phyloP scores from a whole-genome alignment of 306 rosid genomes.

The Abrus precatorius region DNA sequence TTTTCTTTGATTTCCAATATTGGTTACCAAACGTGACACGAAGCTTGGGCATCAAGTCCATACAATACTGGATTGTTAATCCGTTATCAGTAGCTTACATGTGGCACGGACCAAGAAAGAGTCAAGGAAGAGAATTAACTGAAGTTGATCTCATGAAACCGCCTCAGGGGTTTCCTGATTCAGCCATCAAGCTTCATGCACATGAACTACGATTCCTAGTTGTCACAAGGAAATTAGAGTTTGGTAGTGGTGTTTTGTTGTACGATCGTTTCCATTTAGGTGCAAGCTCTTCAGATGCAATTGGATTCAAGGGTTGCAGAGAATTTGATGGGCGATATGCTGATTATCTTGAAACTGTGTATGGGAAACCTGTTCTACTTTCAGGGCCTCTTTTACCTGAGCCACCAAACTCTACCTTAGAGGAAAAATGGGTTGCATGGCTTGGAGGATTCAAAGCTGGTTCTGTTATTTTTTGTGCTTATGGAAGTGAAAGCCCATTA shows the following conservation, averaged over 20 bases:
- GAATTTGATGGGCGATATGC: constrained; percentile 39
- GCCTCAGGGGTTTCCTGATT: constrained; percentile 34
- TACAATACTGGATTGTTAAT: background rate
- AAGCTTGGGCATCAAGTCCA: constrained; percentile 42
- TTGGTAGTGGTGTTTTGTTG: constrained; percentile 33
- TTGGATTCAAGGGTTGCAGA: constrained; percentile 46
- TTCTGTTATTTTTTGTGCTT: constrained; percentile 43
- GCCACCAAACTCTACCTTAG: background rate
- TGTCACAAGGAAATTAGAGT: constrained; percentile 1
- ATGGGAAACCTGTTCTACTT: constrained; percentile 32
- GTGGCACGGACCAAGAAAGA: background rate
- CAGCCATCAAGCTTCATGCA: constrained; percentile 14
- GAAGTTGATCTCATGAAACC: constrained; percentile 41
- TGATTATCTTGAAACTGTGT: constrained; percentile 6
- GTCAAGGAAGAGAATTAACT: background rate
- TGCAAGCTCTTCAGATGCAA: constrained; percentile 8
- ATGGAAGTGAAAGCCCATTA: constrained; percentile 43
- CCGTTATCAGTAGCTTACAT: constrained; percentile 4
- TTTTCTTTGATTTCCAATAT: constrained; percentile 46
- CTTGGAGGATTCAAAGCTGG: constrained; percentile 14
- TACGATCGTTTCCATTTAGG: background rate
- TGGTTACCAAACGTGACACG: constrained; percentile 52
- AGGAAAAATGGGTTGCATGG: constrained; percentile 43
- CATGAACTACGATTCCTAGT: constrained; percentile 38
- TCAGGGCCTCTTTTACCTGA: constrained; percentile 48